These are phyloP conservation scores for Amoebophrya sp. DNA, from an alignment of 169 alveolate genomes.

Conservation along the genomic window DNA sequence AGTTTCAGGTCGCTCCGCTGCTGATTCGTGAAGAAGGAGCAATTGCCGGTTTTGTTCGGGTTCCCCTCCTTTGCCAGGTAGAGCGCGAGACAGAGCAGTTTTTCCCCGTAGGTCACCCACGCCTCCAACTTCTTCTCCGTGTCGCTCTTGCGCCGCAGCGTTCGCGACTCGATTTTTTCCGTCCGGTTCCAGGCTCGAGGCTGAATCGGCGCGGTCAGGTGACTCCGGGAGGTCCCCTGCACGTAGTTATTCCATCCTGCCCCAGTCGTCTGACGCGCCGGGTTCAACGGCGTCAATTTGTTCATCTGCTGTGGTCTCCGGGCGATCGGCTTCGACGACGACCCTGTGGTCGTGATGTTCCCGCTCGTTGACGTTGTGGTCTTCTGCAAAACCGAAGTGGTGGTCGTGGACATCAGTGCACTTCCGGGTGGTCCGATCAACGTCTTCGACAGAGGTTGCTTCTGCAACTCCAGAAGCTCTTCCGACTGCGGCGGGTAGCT, in stretches of 20 bases:
- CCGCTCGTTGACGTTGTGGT: too few species aligned
- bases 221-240: neutral
- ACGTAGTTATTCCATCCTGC: neutral
- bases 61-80: neutral
- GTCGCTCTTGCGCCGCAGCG: neutral
- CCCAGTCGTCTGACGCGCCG: too few species aligned
- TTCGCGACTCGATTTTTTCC: neutral
- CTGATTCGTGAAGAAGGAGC: neutral
- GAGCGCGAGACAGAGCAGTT: neutral
- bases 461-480: too few species aligned
- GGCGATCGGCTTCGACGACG: too few species aligned
- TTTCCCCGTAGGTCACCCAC: neutral
- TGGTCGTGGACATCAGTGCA: too few species aligned
- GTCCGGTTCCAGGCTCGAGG: neutral
- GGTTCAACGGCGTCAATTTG: too few species aligned
- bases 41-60: neutral
- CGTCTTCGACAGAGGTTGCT: too few species aligned
- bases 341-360: too few species aligned
- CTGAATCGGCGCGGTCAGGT: neutral
- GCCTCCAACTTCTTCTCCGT: neutral
- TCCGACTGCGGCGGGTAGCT: too few species aligned
- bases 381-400: too few species aligned
- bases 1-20: neutral
- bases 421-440: too few species aligned
- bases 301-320: too few species aligned